Evolutionary conservation across 306 rosid genomes (phyloP).

Genomic region (Acacia melanoxylon): DNA sequence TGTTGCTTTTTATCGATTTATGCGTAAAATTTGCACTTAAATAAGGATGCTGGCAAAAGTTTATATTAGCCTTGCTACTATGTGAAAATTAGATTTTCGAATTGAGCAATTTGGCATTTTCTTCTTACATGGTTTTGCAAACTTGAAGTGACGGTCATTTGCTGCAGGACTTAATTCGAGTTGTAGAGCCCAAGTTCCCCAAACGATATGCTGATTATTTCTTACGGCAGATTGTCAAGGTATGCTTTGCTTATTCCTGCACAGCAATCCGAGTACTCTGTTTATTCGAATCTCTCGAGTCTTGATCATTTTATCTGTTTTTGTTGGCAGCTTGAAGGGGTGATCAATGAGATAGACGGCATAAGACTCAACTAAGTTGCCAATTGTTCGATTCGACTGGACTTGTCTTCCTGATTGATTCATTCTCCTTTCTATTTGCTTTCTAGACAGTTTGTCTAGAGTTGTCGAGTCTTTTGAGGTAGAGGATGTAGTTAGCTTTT

Average conservation of each 20-base stretch:
- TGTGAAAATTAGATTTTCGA: not conserved
- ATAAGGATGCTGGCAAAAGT: slow-evolving; percentile 3
- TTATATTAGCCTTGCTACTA: slow-evolving; percentile 12
- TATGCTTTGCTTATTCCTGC: slow-evolving; percentile 33
- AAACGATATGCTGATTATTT: slow-evolving; percentile 87
- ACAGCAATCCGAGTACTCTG: not conserved
- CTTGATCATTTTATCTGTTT: not conserved
- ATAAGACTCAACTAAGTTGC: slow-evolving; percentile 72
- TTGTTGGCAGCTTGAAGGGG: slow-evolving; percentile 73
- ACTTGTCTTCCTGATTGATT: slow-evolving; percentile 3
- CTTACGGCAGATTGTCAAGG: slow-evolving; percentile 91
- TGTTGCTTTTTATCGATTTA: not conserved
- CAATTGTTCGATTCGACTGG: not conserved
- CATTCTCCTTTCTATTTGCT: slow-evolving; percentile 12
- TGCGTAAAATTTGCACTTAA: not conserved
- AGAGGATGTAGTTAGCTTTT: slow-evolving; percentile 47
- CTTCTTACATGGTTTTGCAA: slow-evolving; percentile 9
- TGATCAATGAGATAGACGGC: slow-evolving; percentile 76
- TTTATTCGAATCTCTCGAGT: not conserved
- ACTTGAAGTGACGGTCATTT: slow-evolving; percentile 19
- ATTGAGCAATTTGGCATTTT: not conserved
- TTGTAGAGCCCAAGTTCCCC: slow-evolving; percentile 67
- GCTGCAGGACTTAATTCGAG: slow-evolving; percentile 72
- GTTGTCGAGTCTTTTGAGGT: slow-evolving; percentile 21
- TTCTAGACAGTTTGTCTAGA: not conserved